A percentile compares a stretch with the other conserved stretches of the same genome.
Evolutionary conservation across 495 filamentous ascomycete genomes (phyloP).

Genomic region (Durotheca rogersii): DNA sequence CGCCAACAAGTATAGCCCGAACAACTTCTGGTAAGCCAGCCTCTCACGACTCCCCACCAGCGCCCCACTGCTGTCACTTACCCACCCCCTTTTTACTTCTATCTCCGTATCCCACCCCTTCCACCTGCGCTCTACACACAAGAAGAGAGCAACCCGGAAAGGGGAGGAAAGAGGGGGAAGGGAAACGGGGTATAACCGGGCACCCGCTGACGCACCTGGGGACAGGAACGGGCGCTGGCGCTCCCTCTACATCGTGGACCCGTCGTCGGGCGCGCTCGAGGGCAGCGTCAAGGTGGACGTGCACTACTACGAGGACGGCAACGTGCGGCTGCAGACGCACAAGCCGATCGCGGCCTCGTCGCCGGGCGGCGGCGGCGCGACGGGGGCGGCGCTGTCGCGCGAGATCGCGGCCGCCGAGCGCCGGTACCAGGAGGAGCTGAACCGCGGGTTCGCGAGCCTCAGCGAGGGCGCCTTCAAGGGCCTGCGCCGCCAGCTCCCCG

Average conservation of each 20-base stretch:
- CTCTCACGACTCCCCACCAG: too few species aligned
- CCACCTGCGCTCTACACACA: not conserved
- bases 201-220: not conserved
- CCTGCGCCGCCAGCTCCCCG: slow-evolving; percentile 86
- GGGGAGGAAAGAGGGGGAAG: too few species aligned
- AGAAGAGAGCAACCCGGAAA: too few species aligned
- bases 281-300: slow-evolving; percentile 81
- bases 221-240: slow-evolving; percentile 93
- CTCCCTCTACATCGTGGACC: slow-evolving; percentile 76
- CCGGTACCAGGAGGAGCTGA: slow-evolving; percentile 94
- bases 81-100: too few species aligned
- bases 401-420: slow-evolving; percentile 78
- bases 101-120: not conserved
- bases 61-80: too few species aligned
- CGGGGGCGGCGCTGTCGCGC: slow-evolving; percentile 66
- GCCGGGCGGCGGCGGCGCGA: slow-evolving; percentile 63
- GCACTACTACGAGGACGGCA: slow-evolving; percentile 99
- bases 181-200: too few species aligned
- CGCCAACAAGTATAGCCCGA: slow-evolving; percentile 94
- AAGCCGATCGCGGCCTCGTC: slow-evolving; percentile 67
- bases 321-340: slow-evolving; percentile 84
- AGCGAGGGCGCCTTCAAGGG: slow-evolving; percentile 95
- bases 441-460: slow-evolving; percentile 80
- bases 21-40: slow-evolving; percentile 81
- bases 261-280: slow-evolving; percentile 59